These are phyloP conservation scores for Mucor indicus DNA, from an alignment of 371 early-diverging fungal species.

Conservation along the genomic window DNA sequence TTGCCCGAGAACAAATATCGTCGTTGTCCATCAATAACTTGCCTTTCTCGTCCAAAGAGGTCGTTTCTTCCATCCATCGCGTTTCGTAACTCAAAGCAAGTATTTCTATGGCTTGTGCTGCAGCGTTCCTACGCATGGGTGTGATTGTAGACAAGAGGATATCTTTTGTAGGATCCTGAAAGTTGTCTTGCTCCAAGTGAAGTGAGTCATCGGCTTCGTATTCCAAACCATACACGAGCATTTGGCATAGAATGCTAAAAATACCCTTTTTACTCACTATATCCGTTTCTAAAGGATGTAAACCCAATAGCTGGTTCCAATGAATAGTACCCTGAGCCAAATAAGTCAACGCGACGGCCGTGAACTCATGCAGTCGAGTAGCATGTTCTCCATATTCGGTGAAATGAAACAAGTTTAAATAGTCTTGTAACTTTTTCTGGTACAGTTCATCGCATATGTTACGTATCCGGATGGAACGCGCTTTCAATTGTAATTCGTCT, in stretches of 20 bases:
- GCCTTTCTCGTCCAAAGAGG: not conserved
- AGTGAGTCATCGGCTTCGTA: conserved; percentile 1
- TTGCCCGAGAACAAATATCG: not conserved
- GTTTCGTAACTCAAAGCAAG: conserved; percentile 8
- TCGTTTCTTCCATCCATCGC: conserved; percentile 1
- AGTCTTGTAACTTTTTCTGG: conserved; percentile 13
- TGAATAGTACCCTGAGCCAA: conserved; percentile 9
- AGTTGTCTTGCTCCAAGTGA: not conserved
- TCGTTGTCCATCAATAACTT: not conserved
- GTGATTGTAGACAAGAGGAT: conserved; percentile 2
- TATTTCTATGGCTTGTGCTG: conserved; percentile 33
- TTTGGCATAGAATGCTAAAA: conserved; percentile 30
- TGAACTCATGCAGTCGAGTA: conserved; percentile 24
- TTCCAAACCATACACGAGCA: conserved; percentile 32
- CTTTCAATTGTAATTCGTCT: no score
- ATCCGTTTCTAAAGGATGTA: not conserved
- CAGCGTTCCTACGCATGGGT: conserved; percentile 17
- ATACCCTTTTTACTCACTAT: conserved; percentile 11
- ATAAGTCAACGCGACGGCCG: conserved; percentile 31
- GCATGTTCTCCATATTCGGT: conserved; percentile 23
- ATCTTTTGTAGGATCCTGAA: not conserved
- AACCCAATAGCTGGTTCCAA: conserved; percentile 15
- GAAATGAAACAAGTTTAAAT: conserved; percentile 18
- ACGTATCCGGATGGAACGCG: conserved; percentile 6
- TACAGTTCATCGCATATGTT: conserved; percentile 12